These are phyloP conservation scores for Wallacemonas sp. DNA, from an alignment of 208 protist species.

Conservation along the genomic window DNA sequence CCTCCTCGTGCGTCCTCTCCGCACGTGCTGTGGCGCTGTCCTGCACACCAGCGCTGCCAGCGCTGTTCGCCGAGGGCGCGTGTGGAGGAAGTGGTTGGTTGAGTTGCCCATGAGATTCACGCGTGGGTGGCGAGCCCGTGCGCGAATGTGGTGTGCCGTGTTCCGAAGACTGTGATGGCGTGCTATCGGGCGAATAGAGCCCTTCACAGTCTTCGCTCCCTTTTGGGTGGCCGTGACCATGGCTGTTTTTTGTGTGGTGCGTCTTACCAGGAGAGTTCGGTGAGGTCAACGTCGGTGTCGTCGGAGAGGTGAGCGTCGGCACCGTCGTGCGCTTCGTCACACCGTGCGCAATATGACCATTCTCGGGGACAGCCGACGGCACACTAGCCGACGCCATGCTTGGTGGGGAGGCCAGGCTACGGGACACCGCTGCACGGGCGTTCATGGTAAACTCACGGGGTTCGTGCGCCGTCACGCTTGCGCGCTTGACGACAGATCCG, in stretches of 20 bases:
- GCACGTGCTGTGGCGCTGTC: not conserved
- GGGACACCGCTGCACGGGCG: not conserved
- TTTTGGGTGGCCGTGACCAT: conserved; percentile 26
- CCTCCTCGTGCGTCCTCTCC: not conserved
- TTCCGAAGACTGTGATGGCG: conserved; percentile 55
- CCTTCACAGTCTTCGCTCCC: conserved; percentile 46
- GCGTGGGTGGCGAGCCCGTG: not conserved
- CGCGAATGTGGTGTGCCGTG: not conserved
- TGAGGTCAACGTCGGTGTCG: not conserved
- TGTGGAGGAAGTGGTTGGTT: not conserved
- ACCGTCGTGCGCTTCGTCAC: not conserved
- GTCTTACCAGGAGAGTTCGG: conserved; percentile 2
- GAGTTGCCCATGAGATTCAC: not conserved
- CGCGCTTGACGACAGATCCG: not conserved
- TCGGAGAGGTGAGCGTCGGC: conserved; percentile 11
- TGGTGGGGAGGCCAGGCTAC: too few species aligned
- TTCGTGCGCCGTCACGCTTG: not conserved
- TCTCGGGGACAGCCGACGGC: too few species aligned
- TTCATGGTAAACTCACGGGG: not conserved
- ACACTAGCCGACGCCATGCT: too few species aligned
- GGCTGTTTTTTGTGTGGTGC: not conserved
- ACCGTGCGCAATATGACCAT: not conserved
- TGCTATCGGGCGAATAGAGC: conserved; percentile 38
- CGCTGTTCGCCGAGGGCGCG: too few species aligned
- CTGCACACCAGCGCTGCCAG: too few species aligned